Base-by-base conservation (phyloP, 139 green algal genomes). In the Medakamo hakoo region DNA sequence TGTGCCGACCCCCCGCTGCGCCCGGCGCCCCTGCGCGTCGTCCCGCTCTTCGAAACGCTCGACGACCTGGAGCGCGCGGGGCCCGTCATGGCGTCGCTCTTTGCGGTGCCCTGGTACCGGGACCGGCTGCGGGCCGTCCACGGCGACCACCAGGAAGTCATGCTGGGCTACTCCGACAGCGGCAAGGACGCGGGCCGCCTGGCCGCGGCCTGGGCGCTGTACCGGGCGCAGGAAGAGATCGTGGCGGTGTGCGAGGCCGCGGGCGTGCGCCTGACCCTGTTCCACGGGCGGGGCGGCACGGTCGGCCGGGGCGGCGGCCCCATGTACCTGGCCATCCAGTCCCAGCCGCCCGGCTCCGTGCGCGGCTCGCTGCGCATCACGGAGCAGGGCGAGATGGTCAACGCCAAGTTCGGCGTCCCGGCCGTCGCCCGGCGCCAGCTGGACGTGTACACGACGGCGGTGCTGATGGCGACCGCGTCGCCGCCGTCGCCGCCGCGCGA, bases 111-210 rank as follows among this genome's bases (percentile, higher is more conserved):
- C 20, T 91, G 83, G 86, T 93, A 93, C 78, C 59, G 49, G 18
- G 2, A 65, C 4, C 75, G 85, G 71, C 82, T 93, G 69, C 68
- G 73, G 16, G 67, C 65, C 1, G n/a, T 73, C 27, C 82, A 87
- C 57, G 30, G 31, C 28, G 68, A 73, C 69, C 31, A 66, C n/a
- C 80, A 86, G 72, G 76, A 90, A 71, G 80, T 95, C 56, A 97
- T 98, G 92, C 85, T 98, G 31, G 92, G 92, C 0, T 98, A 98
- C 78, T 90, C 77, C 58, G 92, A 98, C 79, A 93, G 80, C 27
- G 92, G 92, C 65, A 98, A 98, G 82, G 92, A 98, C 62, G 92
- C 91, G 2, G 91, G 91, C 16, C 77, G 91, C 23, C 77, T 98
- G 29, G 83, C 89, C 4, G 91, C 89, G 0, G 85, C 83, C 62